phyloP scores from a whole-genome alignment of 2,329 filamentous ascomycete genomes.

The Pseudocercospora vitis region DNA sequence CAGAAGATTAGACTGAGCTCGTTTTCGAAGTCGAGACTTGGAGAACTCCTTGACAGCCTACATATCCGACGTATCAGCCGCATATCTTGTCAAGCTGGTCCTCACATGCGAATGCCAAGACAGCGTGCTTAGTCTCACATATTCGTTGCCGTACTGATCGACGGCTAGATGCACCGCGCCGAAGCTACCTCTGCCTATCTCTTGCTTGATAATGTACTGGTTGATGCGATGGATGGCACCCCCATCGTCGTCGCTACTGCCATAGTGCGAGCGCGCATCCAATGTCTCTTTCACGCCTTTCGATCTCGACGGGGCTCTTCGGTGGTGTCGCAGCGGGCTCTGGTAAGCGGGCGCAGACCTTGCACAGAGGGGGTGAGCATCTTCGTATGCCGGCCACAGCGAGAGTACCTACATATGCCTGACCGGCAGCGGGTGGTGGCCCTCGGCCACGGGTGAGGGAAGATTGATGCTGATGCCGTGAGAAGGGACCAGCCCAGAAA shows the following conservation, averaged over 20 bases:
- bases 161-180: slow-evolving; percentile 87
- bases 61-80: slow-evolving; percentile 19
- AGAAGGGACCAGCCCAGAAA: slow-evolving; percentile 41
- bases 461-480: slow-evolving; percentile 52
- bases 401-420: slow-evolving; percentile 51
- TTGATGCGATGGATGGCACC: slow-evolving; percentile 83
- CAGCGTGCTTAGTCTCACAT: slow-evolving; percentile 58
- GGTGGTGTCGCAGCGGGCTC: slow-evolving; percentile 66
- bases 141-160: slow-evolving; percentile 91
- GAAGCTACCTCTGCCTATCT: slow-evolving; percentile 96
- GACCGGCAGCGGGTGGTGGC: slow-evolving; percentile 39
- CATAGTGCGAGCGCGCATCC: slow-evolving; percentile 83
- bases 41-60: slow-evolving; percentile 98
- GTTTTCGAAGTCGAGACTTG: slow-evolving; percentile 83
- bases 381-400: slow-evolving; percentile 10
- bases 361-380: slow-evolving; percentile 30
- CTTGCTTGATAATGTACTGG: slow-evolving; percentile 89
- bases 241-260: slow-evolving; percentile 79
- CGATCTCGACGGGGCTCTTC: slow-evolving; percentile 59
- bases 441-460: slow-evolving; percentile 39
- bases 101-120: slow-evolving; percentile 13
- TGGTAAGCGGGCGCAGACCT: slow-evolving; percentile 61
- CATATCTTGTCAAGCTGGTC: slow-evolving; percentile 7
- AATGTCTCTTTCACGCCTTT: slow-evolving; percentile 80
- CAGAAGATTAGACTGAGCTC: slow-evolving; percentile 85